Percentiles rank a stretch among this genome's conserved stretches.
phyloP scores from a whole-genome alignment of 768 basidiomycete species.

The Tylopilus balloui region DNA sequence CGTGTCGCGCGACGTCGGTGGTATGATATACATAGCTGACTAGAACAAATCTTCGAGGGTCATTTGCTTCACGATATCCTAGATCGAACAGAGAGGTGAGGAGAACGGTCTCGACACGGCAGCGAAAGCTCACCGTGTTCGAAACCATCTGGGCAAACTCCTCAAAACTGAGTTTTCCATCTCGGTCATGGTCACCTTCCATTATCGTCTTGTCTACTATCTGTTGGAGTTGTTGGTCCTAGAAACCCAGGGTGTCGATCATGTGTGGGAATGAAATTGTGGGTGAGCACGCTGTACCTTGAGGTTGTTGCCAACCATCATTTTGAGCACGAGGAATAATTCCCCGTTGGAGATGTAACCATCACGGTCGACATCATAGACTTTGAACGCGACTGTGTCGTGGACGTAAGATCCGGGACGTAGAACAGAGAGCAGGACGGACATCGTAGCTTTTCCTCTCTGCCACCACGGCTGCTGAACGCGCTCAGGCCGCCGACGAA shows the following conservation, averaged over 20 bases:
- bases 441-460: constrained; percentile 97
- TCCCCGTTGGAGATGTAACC: constrained; percentile 98
- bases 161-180: constrained; percentile 95
- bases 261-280: background rate
- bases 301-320: constrained; percentile 99
- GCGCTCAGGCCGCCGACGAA: constrained; percentile 97
- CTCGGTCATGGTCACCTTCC: constrained; percentile 98
- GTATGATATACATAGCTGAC: constrained; percentile 16
- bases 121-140: constrained; percentile 67
- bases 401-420: background rate
- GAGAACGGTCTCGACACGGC: background rate
- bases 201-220: constrained; percentile 99
- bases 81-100: constrained; percentile 8
- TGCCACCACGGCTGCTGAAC: constrained; percentile 92
- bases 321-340: constrained; percentile 96
- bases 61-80: constrained; percentile 99
- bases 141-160: constrained; percentile 97
- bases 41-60: constrained; percentile 91
- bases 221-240: constrained; percentile 98
- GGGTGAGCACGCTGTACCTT: constrained; percentile 52
- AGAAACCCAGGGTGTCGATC: background rate
- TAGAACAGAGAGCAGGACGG: constrained; percentile 30
- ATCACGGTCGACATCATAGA: constrained; percentile 98
- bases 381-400: constrained; percentile 93
- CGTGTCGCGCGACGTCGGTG: constrained; percentile 10